phyloP scores from a whole-genome alignment of 2,329 filamentous ascomycete genomes.

The Aureobasidium sp. region DNA sequence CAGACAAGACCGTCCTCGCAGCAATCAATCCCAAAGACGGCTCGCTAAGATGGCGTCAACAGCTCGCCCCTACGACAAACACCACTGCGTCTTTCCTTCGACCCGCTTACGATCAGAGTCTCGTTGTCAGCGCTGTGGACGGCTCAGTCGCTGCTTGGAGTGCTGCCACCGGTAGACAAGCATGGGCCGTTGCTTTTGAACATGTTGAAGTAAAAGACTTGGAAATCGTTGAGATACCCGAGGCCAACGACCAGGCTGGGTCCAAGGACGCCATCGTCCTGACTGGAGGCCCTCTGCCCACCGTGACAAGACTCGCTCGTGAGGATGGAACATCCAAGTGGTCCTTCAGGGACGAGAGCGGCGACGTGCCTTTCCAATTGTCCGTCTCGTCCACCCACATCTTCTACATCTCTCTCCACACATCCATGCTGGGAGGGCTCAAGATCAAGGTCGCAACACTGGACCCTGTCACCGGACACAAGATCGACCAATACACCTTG shows the following conservation, averaged over 20 bases:
- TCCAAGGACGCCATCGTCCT: constrained; percentile 66
- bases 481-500: constrained; percentile 63
- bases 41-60: constrained; percentile 77
- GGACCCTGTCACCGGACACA: constrained; percentile 65
- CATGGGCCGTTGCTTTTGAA: constrained; percentile 62
- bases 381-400: constrained; percentile 62
- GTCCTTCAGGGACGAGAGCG: constrained; percentile 62
- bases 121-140: constrained; percentile 67
- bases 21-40: constrained; percentile 86
- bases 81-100: constrained; percentile 47
- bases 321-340: constrained; percentile 67
- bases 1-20: constrained; percentile 73
- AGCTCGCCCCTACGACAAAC: constrained; percentile 44
- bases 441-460: constrained; percentile 70
- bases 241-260: constrained; percentile 34
- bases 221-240: constrained; percentile 68
- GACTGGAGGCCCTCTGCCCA: constrained; percentile 49
- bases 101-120: constrained; percentile 71
- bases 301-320: constrained; percentile 66
- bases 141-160: constrained; percentile 72
- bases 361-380: constrained; percentile 67
- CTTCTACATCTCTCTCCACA: constrained; percentile 70
- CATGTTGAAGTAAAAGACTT: constrained; percentile 56
- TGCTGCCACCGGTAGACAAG: constrained; percentile 68
- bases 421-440: constrained; percentile 58